Evolutionary conservation across 768 basidiomycete species (phyloP).

Genomic region (Mycena galericulata): DNA sequence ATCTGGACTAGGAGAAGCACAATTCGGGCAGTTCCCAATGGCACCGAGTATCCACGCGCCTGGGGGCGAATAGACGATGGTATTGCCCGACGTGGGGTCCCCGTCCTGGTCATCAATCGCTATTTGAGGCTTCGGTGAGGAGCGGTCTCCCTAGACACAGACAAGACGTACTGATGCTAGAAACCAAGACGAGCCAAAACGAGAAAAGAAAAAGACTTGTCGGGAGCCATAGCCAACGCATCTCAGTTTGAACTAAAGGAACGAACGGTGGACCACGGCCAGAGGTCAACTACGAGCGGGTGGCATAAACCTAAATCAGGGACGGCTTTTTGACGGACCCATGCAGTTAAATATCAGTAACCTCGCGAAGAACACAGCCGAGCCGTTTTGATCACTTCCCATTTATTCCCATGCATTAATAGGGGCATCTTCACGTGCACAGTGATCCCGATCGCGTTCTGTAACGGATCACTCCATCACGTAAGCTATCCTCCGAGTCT

Average conservation of each 20-base stretch:
- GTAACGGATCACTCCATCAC: too few relatives aligned
- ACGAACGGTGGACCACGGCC: conserved; percentile 23
- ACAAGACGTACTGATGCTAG: conserved; percentile 15
- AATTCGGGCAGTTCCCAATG: conserved; percentile 13
- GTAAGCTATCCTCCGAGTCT: conserved; percentile 1
- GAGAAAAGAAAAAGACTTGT: conserved; percentile 21
- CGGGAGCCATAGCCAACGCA: conserved; percentile 26
- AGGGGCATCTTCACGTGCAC: too few relatives aligned
- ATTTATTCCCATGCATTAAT: too few relatives aligned
- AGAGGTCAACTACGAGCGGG: conserved; percentile 22
- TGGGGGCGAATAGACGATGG: conserved; percentile 16
- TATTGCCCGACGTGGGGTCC: conserved; percentile 7
- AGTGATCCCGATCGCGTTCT: not conserved
- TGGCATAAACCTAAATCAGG: conserved; percentile 24
- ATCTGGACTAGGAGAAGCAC: not conserved
- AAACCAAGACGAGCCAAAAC: conserved; percentile 6
- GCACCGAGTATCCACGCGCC: conserved; percentile 4
- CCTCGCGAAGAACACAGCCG: conserved; percentile 5
- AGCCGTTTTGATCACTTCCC: conserved; percentile 3
- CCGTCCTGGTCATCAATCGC: conserved; percentile 23
- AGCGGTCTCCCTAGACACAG: not conserved
- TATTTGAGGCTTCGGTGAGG: not conserved
- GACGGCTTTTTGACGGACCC: not conserved
- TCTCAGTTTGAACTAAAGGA: conserved; percentile 19
- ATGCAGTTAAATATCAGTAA: conserved; percentile 23